Base-by-base conservation (phyloP, 2,329 filamentous ascomycete genomes). In the Monosporascus sp. region DNA sequence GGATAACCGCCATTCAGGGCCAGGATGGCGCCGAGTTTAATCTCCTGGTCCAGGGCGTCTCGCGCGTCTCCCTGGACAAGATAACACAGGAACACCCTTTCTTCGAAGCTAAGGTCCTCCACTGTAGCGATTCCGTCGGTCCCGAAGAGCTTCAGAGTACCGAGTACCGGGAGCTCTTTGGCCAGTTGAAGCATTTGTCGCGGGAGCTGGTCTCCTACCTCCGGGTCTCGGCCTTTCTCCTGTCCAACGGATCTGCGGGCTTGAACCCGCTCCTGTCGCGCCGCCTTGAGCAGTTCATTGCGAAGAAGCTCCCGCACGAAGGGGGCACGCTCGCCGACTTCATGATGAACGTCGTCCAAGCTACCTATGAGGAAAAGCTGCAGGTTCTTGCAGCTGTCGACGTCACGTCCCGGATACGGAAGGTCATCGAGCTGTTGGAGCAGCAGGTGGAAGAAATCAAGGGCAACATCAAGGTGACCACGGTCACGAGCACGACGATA, bases 281-380 rank as follows among this genome's bases (percentile, higher is more conserved):
- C 49, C 84, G 92, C 50, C 82, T 99, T 44, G 92, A 97, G 65
- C 74, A 92, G 50, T 94, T 90, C 70, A 96, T 99, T 58, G 80
- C 85, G 35, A 85, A 87, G 68, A 95, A 94, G 67, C 86, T 90
- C 54, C 70, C 94, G 49, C 78, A 83, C 43, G 91, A 97, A 61
- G 92, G 92, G 1, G 93, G 93, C 2, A 76, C 85, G 8, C 78
- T 99, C 9, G 93, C 94, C 7, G 94, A 99, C 69, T 97, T 97
- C 68, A 97, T 99, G 90, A 87, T 90, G 39, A 96, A 96, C 67
- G 82, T 97, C 24, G 83, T 96, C 3, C 90, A 96, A 58, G 86
- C 88, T 49, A 88, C 85, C 9, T 88, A 95, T 58, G 90, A 96
- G 69, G 94, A 99, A 67, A 97, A 96, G 70, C 78, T 99, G 51